These are phyloP conservation scores for Phytopythium sindhum DNA, from an alignment of 352 stramenopile species.

Conservation along the genomic window DNA sequence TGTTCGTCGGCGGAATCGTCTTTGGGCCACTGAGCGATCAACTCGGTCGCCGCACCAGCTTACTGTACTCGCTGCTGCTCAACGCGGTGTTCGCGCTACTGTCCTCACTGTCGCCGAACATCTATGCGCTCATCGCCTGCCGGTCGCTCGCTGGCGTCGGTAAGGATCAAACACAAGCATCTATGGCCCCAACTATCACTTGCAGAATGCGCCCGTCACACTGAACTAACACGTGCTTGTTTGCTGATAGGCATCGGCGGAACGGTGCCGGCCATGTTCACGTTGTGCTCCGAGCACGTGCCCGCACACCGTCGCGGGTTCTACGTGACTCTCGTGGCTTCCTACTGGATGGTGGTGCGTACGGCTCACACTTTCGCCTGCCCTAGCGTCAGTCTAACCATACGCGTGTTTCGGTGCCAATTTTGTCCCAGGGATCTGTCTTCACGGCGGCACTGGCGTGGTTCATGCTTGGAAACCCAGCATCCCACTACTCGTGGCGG, in stretches of 20 bases:
- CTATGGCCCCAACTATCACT: background rate
- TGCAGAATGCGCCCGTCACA: background rate
- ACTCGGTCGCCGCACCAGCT: conserved; percentile 63
- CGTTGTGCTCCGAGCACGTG: conserved; percentile 86
- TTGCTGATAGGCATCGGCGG: conserved; percentile 70
- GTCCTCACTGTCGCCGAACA: conserved; percentile 67
- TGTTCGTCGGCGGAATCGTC: conserved; percentile 85
- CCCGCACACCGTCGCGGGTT: conserved; percentile 64
- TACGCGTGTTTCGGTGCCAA: background rate
- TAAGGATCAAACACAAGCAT: conserved; percentile 11
- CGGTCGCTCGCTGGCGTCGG: conserved; percentile 62
- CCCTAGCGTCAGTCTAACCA: background rate
- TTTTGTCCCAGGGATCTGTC: conserved; percentile 52
- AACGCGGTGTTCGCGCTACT: conserved; percentile 76
- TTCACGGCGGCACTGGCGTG: conserved; percentile 82
- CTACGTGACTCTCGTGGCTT: conserved; percentile 85
- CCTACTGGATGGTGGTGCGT: conserved; percentile 89
- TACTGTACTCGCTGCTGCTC: conserved; percentile 76
- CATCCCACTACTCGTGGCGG: conserved; percentile 56
- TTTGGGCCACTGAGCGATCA: conserved; percentile 75
- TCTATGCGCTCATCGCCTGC: conserved; percentile 60
- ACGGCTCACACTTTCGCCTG: background rate
- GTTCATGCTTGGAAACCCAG: conserved; percentile 65
- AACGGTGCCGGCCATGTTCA: conserved; percentile 84
- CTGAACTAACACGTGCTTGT: background rate